Evolutionary conservation across 1,284 basidiomycete species (phyloP).

Genomic region (Cryptococcus depauperatus): DNA sequence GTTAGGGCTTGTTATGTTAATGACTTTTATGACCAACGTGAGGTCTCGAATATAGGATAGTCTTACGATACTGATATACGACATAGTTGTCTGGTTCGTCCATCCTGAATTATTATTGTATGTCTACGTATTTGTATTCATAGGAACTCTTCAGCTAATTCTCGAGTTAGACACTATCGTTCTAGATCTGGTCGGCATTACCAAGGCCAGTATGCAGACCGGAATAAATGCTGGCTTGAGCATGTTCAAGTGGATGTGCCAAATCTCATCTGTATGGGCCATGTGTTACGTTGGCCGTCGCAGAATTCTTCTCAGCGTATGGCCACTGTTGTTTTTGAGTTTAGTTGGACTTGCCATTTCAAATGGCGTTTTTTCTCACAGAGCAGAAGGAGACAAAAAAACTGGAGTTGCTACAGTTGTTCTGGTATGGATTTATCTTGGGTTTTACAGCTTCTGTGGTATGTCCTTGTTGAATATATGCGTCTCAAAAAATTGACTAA

Average conservation of each 20-base stretch:
- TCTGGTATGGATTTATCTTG: conserved; percentile 45
- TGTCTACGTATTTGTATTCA: conserved; percentile 7
- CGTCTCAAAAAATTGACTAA: too few relatives aligned
- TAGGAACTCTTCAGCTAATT: not conserved
- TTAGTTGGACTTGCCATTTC: conserved; percentile 39
- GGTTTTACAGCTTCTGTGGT: conserved; percentile 36
- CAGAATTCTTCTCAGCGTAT: conserved; percentile 38
- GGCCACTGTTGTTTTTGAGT: conserved; percentile 38
- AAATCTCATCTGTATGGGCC: conserved; percentile 34
- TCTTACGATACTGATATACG: too few relatives aligned
- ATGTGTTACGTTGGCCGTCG: conserved; percentile 37
- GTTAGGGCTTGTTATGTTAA: conserved; percentile 39
- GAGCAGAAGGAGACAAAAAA: conserved; percentile 18
- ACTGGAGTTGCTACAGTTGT: conserved; percentile 40
- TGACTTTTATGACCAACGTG: conserved; percentile 38
- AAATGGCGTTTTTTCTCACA: conserved; percentile 34
- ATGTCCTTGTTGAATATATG: not conserved
- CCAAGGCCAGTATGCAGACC: conserved; percentile 40
- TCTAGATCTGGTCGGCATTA: conserved; percentile 43
- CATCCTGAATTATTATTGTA: conserved; percentile 47
- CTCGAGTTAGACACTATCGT: conserved; percentile 38
- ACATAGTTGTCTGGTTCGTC: conserved; percentile 18
- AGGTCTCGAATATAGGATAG: not conserved
- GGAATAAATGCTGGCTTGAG: conserved; percentile 44
- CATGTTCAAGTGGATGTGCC: conserved; percentile 43